Percentiles rank a stretch among this genome's conserved stretches.
Evolutionary conservation across 371 early-diverging fungal species (phyloP).

Genomic region (Lichtheimia ornata): DNA sequence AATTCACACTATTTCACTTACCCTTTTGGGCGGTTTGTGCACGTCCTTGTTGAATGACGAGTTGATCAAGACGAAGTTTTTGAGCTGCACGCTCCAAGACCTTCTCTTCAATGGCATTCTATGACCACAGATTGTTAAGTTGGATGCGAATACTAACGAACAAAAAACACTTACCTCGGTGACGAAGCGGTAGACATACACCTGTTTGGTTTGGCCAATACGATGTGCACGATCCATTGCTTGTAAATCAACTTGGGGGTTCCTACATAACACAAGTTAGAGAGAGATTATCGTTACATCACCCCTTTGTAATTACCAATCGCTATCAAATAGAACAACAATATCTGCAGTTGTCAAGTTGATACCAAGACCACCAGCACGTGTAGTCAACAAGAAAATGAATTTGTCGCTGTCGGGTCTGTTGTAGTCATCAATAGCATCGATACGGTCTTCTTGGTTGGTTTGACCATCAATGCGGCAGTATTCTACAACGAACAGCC

Average conservation of each 20-base stretch:
- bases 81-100: constrained; percentile 95
- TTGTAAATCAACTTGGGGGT: constrained; percentile 97
- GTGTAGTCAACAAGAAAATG: constrained; percentile 96
- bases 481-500: constrained; percentile 63
- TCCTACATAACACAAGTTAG: constrained; percentile 34
- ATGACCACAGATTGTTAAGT: neutral
- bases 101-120: constrained; percentile 97
- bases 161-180: constrained; percentile 64
- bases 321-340: constrained; percentile 98
- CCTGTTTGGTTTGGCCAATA: constrained; percentile 99
- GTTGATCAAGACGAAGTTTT: constrained; percentile 96
- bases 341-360: constrained; percentile 98
- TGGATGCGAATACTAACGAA: neutral
- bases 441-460: constrained; percentile 90
- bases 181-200: constrained; percentile 97
- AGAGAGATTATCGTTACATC: neutral
- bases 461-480: constrained; percentile 99
- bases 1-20: neutral
- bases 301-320: constrained; percentile 68
- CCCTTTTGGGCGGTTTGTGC: constrained; percentile 53
- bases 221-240: constrained; percentile 99
- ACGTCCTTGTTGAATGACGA: constrained; percentile 96
- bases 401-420: constrained; percentile 89
- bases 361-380: constrained; percentile 99
- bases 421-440: constrained; percentile 96